Evolutionary conservation across 805 yeast genomes (phyloP).

Genomic region (Wickerhamomyces strasburgensis): DNA sequence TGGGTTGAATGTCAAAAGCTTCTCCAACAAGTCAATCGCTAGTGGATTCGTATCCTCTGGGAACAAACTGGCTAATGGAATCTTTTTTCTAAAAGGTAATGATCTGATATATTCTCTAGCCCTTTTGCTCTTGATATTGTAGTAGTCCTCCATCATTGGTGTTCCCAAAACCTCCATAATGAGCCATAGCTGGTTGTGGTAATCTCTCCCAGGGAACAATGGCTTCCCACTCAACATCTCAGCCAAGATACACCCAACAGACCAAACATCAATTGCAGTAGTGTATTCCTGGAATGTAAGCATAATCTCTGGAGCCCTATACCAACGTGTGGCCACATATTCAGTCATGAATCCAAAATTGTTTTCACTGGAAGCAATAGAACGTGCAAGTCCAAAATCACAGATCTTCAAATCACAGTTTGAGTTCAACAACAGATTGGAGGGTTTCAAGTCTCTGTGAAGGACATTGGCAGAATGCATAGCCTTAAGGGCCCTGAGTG

Average conservation of each 20-base stretch:
- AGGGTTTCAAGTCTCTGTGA: slow-evolving; percentile 75
- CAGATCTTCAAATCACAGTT: slow-evolving; percentile 74
- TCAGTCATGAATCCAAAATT: slow-evolving; percentile 61
- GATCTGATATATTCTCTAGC: slow-evolving; percentile 75
- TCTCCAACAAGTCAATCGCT: slow-evolving; percentile 61
- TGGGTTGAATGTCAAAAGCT: slow-evolving; percentile 69
- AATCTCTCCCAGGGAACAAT: slow-evolving; percentile 71
- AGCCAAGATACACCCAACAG: slow-evolving; percentile 73
- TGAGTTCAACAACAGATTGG: slow-evolving; percentile 60
- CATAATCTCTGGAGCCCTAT: slow-evolving; percentile 83
- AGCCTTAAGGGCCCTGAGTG: slow-evolving; percentile 62
- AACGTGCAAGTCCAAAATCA: slow-evolving; percentile 72
- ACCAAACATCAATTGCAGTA: slow-evolving; percentile 76
- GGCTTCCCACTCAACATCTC: slow-evolving; percentile 59
- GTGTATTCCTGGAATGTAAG: slow-evolving; percentile 66
- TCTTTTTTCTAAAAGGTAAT: slow-evolving; percentile 54
- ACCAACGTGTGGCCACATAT: slow-evolving; percentile 83
- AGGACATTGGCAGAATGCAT: slow-evolving; percentile 70
- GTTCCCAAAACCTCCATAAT: slow-evolving; percentile 70
- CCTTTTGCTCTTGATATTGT: slow-evolving; percentile 65
- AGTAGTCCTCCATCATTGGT: slow-evolving; percentile 68
- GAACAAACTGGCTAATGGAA: slow-evolving; percentile 47
- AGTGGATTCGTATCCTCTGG: slow-evolving; percentile 41
- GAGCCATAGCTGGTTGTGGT: slow-evolving; percentile 59
- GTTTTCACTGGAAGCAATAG: slow-evolving; percentile 43